phyloP scores from a whole-genome alignment of 2,329 filamentous ascomycete species.

The Colletotrichum truncatum region DNA sequence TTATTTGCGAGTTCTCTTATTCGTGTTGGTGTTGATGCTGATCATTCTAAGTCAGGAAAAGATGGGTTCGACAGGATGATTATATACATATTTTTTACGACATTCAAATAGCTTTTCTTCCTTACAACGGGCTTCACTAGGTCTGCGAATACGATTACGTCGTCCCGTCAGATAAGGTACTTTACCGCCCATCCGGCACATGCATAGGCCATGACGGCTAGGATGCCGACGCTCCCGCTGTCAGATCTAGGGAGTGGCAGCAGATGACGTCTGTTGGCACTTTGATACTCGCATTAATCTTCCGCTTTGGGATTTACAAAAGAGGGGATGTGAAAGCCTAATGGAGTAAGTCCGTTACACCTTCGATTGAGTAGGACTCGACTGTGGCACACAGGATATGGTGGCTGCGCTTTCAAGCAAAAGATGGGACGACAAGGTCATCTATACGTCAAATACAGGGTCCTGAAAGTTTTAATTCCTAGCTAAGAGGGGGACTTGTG shows the following conservation, averaged over 20 bases:
- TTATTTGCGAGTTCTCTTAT: too few relatives aligned
- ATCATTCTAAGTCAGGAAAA: accelerated
- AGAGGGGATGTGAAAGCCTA: not conserved
- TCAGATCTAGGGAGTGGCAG: not conserved
- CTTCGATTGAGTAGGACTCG: not conserved
- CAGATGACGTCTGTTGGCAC: constrained; percentile 1
- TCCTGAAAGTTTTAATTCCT: not conserved
- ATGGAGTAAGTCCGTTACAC: not conserved
- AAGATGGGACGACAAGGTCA: not conserved
- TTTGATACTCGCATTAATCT: not conserved
- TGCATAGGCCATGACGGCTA: not conserved
- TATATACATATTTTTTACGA: not conserved
- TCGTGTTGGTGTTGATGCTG: not conserved
- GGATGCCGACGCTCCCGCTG: not conserved
- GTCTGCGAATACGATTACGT: constrained; percentile 16
- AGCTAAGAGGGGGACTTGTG: not conserved
- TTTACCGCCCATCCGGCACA: not conserved
- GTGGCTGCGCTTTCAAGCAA: not conserved
- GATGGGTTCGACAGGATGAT: not conserved
- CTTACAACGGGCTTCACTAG: not conserved
- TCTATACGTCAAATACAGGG: not conserved
- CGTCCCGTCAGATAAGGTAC: not conserved
- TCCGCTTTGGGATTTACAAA: not conserved
- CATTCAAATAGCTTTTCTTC: not conserved
- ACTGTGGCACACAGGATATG: too few relatives aligned